Percentiles rank a stretch among this genome's conserved stretches.
Conservation (phyloP, 805 yeast genomes). For the Candida vaughaniae region DNA sequence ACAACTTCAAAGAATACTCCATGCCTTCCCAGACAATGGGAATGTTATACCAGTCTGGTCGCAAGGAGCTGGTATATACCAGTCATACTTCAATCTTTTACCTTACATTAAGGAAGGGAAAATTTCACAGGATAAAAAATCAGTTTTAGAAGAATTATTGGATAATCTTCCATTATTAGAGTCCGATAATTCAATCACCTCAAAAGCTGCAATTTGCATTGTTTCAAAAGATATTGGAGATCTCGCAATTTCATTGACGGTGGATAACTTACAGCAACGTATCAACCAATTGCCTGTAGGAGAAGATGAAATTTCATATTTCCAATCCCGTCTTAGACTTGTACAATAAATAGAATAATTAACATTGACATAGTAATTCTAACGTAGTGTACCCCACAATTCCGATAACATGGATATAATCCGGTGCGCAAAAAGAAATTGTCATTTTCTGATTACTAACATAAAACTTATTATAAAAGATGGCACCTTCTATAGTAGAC, state of each 20-base stretch:
- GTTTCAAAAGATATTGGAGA: conserved; percentile 52
- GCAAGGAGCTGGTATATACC: conserved; percentile 58
- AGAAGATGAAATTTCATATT: conserved; percentile 42
- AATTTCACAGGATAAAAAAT: neutral
- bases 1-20: conserved; percentile 39
- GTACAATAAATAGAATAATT: neutral
- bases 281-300: conserved; percentile 42
- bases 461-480: conserved; percentile 7
- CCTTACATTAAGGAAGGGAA: conserved; percentile 8
- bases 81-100: conserved; percentile 43
- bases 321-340: too few relatives aligned
- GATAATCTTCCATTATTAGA: conserved; percentile 45
- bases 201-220: conserved; percentile 50
- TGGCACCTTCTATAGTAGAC: conserved; percentile 24
- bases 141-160: conserved; percentile 38
- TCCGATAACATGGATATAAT: too few relatives aligned
- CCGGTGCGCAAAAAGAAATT: too few relatives aligned
- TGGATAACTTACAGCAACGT: conserved; percentile 3
- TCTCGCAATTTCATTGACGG: conserved; percentile 27
- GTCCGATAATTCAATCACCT: conserved; percentile 22
- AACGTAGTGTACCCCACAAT: too few relatives aligned
- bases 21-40: conserved; percentile 43
- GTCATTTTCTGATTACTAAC: neutral
- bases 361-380: too few relatives aligned
- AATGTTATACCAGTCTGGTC: conserved; percentile 48